A percentile compares a stretch with the other conserved stretches of the same genome.
Conservation (phyloP, 192 early-diverging fungal species). For the Coemansia sp. region DNA sequence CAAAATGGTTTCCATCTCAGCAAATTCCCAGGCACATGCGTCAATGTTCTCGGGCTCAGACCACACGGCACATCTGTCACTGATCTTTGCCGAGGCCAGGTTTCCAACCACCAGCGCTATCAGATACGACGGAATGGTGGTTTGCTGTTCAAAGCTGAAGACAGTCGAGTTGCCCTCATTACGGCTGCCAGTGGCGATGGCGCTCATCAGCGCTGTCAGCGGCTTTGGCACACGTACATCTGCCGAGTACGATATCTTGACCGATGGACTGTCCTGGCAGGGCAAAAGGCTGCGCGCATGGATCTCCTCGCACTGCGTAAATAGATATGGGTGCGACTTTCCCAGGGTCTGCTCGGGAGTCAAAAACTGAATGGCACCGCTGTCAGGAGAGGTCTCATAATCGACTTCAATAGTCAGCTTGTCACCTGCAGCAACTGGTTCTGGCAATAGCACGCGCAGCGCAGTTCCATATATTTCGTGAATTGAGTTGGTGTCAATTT, state of each 20-base stretch:
- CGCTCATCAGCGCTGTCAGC: constrained; percentile 93
- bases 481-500: constrained; percentile 40
- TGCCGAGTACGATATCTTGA: constrained; percentile 91
- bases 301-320: constrained; percentile 96
- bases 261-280: constrained; percentile 82
- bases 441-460: constrained; percentile 63
- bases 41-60: constrained; percentile 80
- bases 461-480: constrained; percentile 72
- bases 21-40: constrained; percentile 93
- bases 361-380: constrained; percentile 92
- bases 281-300: constrained; percentile 91
- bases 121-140: constrained; percentile 91
- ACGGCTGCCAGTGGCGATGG: constrained; percentile 66
- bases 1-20: constrained; percentile 67
- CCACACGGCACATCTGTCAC: constrained; percentile 95
- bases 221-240: constrained; percentile 70
- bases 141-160: constrained; percentile 83
- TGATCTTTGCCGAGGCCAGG: constrained; percentile 63
- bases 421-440: constrained; percentile 44
- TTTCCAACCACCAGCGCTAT: constrained; percentile 95
- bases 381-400: constrained; percentile 78
- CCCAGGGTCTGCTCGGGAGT: constrained; percentile 91
- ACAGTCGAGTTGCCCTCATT: constrained; percentile 57
- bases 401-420: constrained; percentile 62
- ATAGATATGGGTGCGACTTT: constrained; percentile 90